Percentiles rank a stretch among this genome's conserved stretches.
phyloP scores from a whole-genome alignment of 768 basidiomycete species.

The Paxillus ammoniavirescens region DNA sequence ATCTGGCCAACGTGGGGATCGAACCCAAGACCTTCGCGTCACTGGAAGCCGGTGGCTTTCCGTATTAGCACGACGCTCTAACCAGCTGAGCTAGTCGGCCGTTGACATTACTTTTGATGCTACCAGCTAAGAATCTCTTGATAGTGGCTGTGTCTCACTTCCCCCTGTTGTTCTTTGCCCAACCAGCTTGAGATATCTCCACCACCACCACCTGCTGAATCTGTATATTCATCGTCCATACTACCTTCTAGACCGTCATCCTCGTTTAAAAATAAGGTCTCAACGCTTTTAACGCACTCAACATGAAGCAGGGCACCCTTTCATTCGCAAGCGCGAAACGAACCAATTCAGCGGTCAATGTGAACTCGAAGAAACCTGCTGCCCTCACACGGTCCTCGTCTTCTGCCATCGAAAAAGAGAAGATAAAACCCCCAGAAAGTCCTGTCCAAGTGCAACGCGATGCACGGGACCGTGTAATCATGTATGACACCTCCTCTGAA shows the following conservation, averaged over 20 bases:
- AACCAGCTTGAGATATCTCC: no score
- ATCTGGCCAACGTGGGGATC: constrained; percentile 72
- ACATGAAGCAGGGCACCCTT: constrained; percentile 46
- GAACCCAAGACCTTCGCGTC: constrained; percentile 64
- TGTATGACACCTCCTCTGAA: constrained; percentile 20
- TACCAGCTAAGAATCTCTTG: no score
- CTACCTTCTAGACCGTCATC: background rate
- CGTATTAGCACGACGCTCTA: constrained; percentile 82
- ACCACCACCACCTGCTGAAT: background rate
- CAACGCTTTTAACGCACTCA: constrained; percentile 2
- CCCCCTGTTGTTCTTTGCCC: background rate
- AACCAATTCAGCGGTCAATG: constrained; percentile 27
- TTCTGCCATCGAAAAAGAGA: constrained; percentile 7
- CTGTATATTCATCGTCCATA: background rate
- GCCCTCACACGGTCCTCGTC: background rate
- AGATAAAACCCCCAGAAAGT: constrained; percentile 2
- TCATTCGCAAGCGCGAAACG: constrained; percentile 48
- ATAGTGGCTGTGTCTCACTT: constrained; percentile 1
- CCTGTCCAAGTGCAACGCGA: background rate
- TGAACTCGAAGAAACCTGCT: constrained; percentile 17
- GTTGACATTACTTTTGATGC: no score
- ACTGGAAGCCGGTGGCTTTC: no score
- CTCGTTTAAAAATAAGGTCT: background rate
- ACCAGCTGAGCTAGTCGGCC: constrained; percentile 94
- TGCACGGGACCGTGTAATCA: background rate